A percentile compares a stretch with the other conserved stretches of the same genome.
phyloP scores from a whole-genome alignment of 1,139 yeast genomes.

The Blastobotrys arbuscula region DNA sequence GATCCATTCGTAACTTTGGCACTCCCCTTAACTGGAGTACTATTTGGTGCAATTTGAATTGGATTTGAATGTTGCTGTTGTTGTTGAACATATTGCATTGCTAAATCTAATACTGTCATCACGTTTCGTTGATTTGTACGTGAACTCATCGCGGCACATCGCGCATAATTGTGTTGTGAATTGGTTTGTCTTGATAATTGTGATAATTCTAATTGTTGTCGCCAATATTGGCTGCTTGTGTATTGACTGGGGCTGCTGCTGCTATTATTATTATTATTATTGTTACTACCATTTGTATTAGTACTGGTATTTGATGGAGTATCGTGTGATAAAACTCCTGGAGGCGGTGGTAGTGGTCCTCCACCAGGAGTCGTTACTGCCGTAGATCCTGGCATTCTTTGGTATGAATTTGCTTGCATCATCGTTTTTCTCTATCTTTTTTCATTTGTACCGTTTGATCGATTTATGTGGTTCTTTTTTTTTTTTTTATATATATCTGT shows the following conservation, averaged over 20 bases:
- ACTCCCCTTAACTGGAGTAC: slow-evolving; percentile 33
- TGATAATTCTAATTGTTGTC: slow-evolving; percentile 77
- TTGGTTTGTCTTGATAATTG: slow-evolving; percentile 69
- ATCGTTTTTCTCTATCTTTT: neutral
- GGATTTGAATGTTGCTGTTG: slow-evolving; percentile 18
- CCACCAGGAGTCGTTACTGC: slow-evolving; percentile 2
- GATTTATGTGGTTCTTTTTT: neutral
- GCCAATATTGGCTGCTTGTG: slow-evolving; percentile 61
- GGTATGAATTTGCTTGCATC: slow-evolving; percentile 8
- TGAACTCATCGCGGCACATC: slow-evolving; percentile 84
- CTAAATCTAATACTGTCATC: slow-evolving; percentile 34
- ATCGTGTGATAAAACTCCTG: neutral
- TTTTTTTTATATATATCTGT: neutral
- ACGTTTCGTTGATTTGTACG: slow-evolving; percentile 20
- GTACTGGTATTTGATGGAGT: neutral
- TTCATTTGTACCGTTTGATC: too few species aligned
- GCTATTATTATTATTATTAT: neutral
- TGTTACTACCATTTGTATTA: neutral
- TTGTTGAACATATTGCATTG: slow-evolving; percentile 34
- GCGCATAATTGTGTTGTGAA: slow-evolving; percentile 82
- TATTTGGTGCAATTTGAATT: slow-evolving; percentile 24
- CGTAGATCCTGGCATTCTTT: slow-evolving; percentile 7
- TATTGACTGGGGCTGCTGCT: slow-evolving; percentile 5
- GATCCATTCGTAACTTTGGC: slow-evolving; percentile 27
- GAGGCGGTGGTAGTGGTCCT: neutral